Base-by-base conservation (phyloP, 495 filamentous ascomycete genomes). In the Schizothecium vesticola region DNA sequence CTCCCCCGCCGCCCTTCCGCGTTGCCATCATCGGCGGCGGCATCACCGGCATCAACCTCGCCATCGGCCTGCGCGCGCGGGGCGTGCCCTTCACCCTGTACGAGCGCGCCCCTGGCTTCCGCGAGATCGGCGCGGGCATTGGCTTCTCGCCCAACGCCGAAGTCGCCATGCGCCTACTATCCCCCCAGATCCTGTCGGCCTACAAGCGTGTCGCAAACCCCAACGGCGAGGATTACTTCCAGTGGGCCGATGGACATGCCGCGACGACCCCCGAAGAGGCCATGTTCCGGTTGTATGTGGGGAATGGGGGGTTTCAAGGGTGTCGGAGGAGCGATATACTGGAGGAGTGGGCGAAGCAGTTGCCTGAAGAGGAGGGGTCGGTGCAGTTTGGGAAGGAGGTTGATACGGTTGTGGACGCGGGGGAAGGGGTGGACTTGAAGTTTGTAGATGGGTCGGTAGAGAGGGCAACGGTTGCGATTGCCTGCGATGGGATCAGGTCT, bases 21-120 rank as follows among this genome's bases (percentile, higher is more conserved):
- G 70, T 88, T 62, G 87, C 86, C 65, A 87, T 90, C 61, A 75
- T 89, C 59, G 87, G 87, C 63, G 86, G 80, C 31, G 87, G 87
- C 11, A 87, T 90, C 61, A 83, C 85, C 2, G 87, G 87, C 22
- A 77, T 88, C 29, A 78, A 79, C 63, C 81, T 90, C 0, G 86
- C 86, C 11, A 74, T 84, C 0, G 87, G 81, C 21, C 80, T 89
- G 9, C 79, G 84, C 64, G 78, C 77, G n/a, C 86, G 85, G 69
- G 71, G 74, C 2, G 71, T 89, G 25, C 66, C 70, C 3, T 84
- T 82, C 63, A 80, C 79, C 6, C 76, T 90, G 57, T 89, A 88
- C 71, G 87, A 90, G 76, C 83, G 84, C 2, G 80, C 84, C 0
- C 61, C 78, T 0, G 74, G 69, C 2, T 85, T 87, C 74, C 76